Evolutionary conservation across 2,329 filamentous ascomycete genomes (phyloP).

Genomic region (Monosporascus ibericus): DNA sequence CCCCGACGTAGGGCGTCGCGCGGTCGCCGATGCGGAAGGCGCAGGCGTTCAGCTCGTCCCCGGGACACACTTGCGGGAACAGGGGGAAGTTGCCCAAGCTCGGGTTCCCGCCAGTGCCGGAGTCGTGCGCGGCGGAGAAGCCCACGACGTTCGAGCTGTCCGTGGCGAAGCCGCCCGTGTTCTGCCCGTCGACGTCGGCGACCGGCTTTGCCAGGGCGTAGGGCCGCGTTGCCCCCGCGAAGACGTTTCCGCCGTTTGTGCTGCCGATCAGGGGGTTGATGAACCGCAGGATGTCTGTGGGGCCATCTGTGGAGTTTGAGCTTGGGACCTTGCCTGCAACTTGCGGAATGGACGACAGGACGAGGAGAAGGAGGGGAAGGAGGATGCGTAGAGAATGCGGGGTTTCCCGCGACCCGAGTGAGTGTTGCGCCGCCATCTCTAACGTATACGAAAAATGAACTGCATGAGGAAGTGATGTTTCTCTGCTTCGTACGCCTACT

Average conservation of each 20-base stretch:
- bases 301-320: neutral
- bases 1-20: conserved; percentile 30
- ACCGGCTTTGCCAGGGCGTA: conserved; percentile 53
- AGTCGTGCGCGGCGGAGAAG: conserved; percentile 42
- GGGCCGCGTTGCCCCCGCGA: conserved; percentile 48
- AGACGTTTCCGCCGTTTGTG: conserved; percentile 51
- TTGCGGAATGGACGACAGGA: neutral
- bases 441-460: no score
- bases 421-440: no score
- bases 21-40: conserved; percentile 44
- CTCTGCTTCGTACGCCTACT: no score
- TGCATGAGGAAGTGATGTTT: no score
- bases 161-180: conserved; percentile 38
- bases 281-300: conserved; percentile 19
- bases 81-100: conserved; percentile 41
- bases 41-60: conserved; percentile 49
- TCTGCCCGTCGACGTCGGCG: conserved; percentile 42
- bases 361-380: neutral
- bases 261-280: conserved; percentile 49
- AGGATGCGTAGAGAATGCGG: neutral
- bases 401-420: neutral
- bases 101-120: conserved; percentile 37
- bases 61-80: conserved; percentile 36
- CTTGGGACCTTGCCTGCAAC: neutral
- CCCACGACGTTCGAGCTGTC: conserved; percentile 44